Conservation (phyloP, 495 filamentous ascomycete species). For the Margaritispora aquatica region DNA sequence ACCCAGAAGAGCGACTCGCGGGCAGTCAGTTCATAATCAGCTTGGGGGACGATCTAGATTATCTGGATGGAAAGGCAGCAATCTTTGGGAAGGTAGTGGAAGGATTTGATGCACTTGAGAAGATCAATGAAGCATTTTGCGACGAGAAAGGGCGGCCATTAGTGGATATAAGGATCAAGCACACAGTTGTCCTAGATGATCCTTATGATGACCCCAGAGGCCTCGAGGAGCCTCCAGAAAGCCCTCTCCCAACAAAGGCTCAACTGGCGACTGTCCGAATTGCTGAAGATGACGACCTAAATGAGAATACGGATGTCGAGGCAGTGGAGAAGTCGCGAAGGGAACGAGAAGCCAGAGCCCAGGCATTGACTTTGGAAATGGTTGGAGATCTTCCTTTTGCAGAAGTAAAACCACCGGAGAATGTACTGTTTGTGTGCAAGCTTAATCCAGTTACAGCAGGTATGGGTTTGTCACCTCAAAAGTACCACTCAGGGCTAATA, state of each 20-base stretch:
- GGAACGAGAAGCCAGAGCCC: conserved; percentile 88
- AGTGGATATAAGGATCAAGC: conserved; percentile 86
- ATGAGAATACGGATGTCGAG: conserved; percentile 54
- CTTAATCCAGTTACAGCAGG: conserved; percentile 79
- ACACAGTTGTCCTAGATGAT: conserved; percentile 85
- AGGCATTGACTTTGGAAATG: conserved; percentile 94
- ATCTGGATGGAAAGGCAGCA: conserved; percentile 83
- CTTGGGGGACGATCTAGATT: conserved; percentile 78
- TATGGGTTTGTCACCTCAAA: not conserved
- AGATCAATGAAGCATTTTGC: conserved; percentile 84
- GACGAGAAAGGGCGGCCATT: conserved; percentile 79
- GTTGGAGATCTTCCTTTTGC: conserved; percentile 96
- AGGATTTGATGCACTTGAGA: conserved; percentile 86
- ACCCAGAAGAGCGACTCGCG: conserved; percentile 75
- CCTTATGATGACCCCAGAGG: conserved; percentile 75
- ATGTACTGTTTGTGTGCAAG: conserved; percentile 97
- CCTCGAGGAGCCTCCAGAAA: conserved; percentile 66
- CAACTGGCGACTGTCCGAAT: conserved; percentile 90
- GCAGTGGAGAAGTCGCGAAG: conserved; percentile 71
- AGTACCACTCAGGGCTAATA: not conserved
- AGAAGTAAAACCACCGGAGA: conserved; percentile 96
- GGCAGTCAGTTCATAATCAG: conserved; percentile 91
- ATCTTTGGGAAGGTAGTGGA: conserved; percentile 93
- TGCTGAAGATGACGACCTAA: conserved; percentile 76
- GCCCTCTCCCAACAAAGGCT: conserved; percentile 74